Evolutionary conservation across 129 eudicot species (phyloP), one percentile per base, ranked within the genome.

Genomic region (Calendula officinalis): DNA sequence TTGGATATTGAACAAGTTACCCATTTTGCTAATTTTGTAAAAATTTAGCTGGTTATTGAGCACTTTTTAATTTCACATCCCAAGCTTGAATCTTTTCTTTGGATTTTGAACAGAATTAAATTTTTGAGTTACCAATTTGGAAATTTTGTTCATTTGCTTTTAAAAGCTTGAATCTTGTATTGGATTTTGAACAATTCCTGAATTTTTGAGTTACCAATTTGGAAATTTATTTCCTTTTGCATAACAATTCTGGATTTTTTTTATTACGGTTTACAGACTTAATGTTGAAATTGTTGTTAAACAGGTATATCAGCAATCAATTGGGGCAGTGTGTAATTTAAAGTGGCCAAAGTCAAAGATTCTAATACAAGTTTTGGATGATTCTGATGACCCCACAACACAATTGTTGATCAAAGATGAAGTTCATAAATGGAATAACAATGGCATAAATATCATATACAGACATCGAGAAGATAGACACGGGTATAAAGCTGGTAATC

Each of bases 401-500:
- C 97, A 91, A 64, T 45, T 67, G 60, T 59, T 91, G 80, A 87
- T 91, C 54, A 80, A 84, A 71, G 97, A 91, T 10, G 97, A 91
- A 58, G 97, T 91, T 39, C 77, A 74, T 49, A 91, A 82, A 67
- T 91, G 97, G 97, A 94, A 87, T 35, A 68, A 56, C 17, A 80
- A 91, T 3, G 97, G 83, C 69, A 90, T 77, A 49, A 91, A 91
- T 74, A 91, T 91, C 55, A 74, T 87, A 39, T 91, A 91, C 79
- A 71, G 95, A 41, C 97, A 91, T 36, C 60, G 97, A 32, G 94
- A 84, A 45, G 68, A 71, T 60, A 78, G 97, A 57, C 82, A 82
- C 2, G 97, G 97, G 30, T 91, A 91, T 67, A 91, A 91, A 82
- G 97, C 97, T 13, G 97, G 97, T 9, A 91, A 91, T 80, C 90